Evolutionary conservation across 441 rosid species (phyloP).

Genomic region (Viola pubescens): DNA sequence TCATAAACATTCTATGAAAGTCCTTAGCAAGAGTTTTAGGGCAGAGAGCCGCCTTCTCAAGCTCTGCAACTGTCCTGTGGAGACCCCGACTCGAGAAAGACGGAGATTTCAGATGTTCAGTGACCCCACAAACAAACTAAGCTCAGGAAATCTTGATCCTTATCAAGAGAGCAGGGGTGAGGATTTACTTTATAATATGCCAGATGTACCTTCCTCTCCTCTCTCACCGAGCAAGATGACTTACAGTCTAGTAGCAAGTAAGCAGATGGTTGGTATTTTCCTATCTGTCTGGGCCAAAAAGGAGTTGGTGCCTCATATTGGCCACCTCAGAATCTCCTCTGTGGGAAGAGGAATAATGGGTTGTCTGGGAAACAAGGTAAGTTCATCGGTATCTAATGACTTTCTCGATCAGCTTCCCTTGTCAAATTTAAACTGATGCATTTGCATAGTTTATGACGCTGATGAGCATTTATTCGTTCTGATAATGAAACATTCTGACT

Average conservation of each 20-base stretch:
- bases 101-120: conserved; percentile 37
- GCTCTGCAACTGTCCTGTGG: conserved; percentile 64
- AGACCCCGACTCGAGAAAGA: conserved; percentile 26
- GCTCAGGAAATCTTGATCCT: conserved; percentile 10
- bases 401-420: too few species aligned
- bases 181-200: conserved; percentile 22
- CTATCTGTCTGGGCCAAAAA: conserved; percentile 75
- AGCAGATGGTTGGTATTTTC: conserved; percentile 94
- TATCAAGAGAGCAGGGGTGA: conserved; percentile 19
- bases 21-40: conserved; percentile 49
- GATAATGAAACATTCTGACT: too few species aligned
- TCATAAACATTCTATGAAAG: conserved; percentile 69
- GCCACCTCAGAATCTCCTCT: conserved; percentile 66
- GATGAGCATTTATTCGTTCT: too few species aligned
- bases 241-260: conserved; percentile 59
- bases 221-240: conserved; percentile 26
- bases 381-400: background rate
- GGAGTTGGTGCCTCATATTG: conserved; percentile 70
- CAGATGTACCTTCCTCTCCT: conserved; percentile 25
- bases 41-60: conserved; percentile 61
- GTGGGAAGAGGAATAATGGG: conserved; percentile 95
- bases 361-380: conserved; percentile 84
- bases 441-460: too few species aligned
- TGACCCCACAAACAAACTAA: conserved; percentile 24
- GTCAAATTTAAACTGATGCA: too few species aligned